Conservation (phyloP, 1,139 yeast species). For the Magnusiomyces suaveolens region DNA sequence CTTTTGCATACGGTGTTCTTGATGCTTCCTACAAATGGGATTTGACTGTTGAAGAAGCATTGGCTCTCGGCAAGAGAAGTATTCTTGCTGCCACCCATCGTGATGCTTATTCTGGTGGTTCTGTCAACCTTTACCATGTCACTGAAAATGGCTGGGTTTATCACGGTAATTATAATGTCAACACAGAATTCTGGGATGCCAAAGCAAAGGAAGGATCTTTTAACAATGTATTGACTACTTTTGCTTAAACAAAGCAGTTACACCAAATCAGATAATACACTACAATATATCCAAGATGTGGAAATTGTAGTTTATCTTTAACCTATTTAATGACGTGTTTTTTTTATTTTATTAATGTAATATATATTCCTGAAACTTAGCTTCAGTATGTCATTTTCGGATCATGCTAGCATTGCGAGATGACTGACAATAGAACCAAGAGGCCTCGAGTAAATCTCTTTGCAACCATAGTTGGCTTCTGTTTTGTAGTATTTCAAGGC, state of each 20-base stretch:
- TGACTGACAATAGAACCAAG: too few relatives aligned
- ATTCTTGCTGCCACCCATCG: constrained; percentile 97
- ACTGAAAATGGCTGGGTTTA: constrained; percentile 90
- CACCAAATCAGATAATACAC: neutral
- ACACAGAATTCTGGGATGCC: constrained; percentile 83
- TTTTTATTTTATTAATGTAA: too few relatives aligned
- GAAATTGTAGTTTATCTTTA: neutral
- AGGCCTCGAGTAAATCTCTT: too few relatives aligned
- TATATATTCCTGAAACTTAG: too few relatives aligned
- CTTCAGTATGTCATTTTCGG: too few relatives aligned
- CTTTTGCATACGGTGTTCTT: constrained; percentile 97
- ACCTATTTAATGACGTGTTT: too few relatives aligned
- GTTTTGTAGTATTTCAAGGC: too few relatives aligned
- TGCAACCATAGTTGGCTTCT: too few relatives aligned
- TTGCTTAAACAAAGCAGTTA: constrained; percentile 3
- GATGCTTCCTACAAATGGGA: constrained; percentile 91
- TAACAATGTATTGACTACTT: constrained; percentile 57
- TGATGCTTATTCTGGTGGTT: constrained; percentile 98
- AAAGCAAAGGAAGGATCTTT: constrained; percentile 84
- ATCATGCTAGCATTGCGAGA: too few relatives aligned
- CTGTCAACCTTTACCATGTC: constrained; percentile 84
- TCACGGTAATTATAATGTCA: constrained; percentile 93
- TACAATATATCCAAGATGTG: neutral
- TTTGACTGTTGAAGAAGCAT: constrained; percentile 80
- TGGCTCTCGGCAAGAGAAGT: constrained; percentile 88